phyloP scores from a whole-genome alignment of 352 stramenopile species.

The Pythium insidiosum region DNA sequence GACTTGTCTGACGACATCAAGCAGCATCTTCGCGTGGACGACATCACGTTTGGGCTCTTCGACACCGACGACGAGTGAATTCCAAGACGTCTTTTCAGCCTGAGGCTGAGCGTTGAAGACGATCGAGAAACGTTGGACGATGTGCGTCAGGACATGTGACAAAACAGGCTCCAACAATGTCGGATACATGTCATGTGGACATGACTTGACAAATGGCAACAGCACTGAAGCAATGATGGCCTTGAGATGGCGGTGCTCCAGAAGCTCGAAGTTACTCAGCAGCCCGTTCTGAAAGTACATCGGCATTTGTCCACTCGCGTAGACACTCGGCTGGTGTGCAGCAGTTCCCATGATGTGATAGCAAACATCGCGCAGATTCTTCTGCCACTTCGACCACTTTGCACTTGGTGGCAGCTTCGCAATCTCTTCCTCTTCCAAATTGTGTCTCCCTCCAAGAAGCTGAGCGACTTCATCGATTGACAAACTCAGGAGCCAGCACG shows the following conservation, averaged over 20 bases:
- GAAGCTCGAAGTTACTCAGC: slow-evolving; percentile 44
- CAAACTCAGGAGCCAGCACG: slow-evolving; percentile 58
- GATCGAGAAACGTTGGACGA: slow-evolving; percentile 34
- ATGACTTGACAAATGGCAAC: slow-evolving; percentile 64
- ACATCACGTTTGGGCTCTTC: slow-evolving; percentile 65
- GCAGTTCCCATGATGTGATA: slow-evolving; percentile 74
- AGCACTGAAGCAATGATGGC: slow-evolving; percentile 56
- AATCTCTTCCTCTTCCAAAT: slow-evolving; percentile 62
- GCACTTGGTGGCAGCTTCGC: slow-evolving; percentile 32
- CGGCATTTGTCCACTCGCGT: slow-evolving; percentile 30
- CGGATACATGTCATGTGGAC: slow-evolving; percentile 42
- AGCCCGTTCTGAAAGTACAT: slow-evolving; percentile 51
- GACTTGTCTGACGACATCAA: slow-evolving; percentile 57
- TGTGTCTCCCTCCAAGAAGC: slow-evolving; percentile 62
- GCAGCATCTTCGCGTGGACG: slow-evolving; percentile 60
- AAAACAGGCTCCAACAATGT: slow-evolving; percentile 61
- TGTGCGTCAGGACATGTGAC: slow-evolving; percentile 38
- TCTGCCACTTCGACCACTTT: slow-evolving; percentile 75
- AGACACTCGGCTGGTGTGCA: slow-evolving; percentile 40
- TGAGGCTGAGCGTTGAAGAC: slow-evolving; percentile 28
- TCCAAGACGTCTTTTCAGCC: slow-evolving; percentile 32
- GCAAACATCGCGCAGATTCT: slow-evolving; percentile 68
- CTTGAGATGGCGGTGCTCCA: slow-evolving; percentile 77
- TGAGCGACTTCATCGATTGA: slow-evolving; percentile 73
- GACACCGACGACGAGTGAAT: slow-evolving; percentile 43